phyloP scores from a whole-genome alignment of 805 yeast genomes.

The Monosporozyma servazzii region DNA sequence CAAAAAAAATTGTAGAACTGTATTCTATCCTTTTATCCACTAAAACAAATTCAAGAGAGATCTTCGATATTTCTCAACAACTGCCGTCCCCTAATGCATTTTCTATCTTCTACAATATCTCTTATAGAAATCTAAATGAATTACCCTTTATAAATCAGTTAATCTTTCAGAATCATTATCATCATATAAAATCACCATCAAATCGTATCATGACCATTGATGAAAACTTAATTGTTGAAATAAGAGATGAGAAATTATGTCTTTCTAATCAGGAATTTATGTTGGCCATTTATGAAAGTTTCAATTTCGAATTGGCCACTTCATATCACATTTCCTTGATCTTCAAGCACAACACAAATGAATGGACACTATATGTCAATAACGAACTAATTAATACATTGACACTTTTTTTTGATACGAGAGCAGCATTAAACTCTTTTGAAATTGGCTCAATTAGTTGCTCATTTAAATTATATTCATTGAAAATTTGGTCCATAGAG shows the following conservation, averaged over 20 bases:
- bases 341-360: conserved; percentile 4
- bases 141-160: conserved; percentile 20
- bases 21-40: conserved; percentile 13
- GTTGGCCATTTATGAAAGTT: conserved; percentile 22
- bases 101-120: conserved; percentile 10
- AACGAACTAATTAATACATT: conserved; percentile 16
- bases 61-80: conserved; percentile 11
- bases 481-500: conserved; percentile 9
- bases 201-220: conserved; percentile 24
- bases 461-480: conserved; percentile 22
- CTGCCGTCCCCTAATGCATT: conserved; percentile 4
- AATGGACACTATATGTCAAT: conserved; percentile 18
- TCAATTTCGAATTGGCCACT: conserved; percentile 16
- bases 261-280: conserved; percentile 25
- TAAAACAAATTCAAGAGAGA: conserved; percentile 14
- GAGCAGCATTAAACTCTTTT: conserved; percentile 10
- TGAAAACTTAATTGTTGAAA: conserved; percentile 19
- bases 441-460: conserved; percentile 29
- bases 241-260: conserved; percentile 22
- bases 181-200: conserved; percentile 18
- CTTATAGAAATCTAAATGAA: conserved; percentile 12
- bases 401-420: conserved; percentile 10
- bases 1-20: conserved; percentile 10
- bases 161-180: conserved; percentile 20
- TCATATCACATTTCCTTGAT: conserved; percentile 15